These are phyloP conservation scores for Calocera viscosa DNA, from an alignment of 768 basidiomycete genomes.

Conservation along the genomic window DNA sequence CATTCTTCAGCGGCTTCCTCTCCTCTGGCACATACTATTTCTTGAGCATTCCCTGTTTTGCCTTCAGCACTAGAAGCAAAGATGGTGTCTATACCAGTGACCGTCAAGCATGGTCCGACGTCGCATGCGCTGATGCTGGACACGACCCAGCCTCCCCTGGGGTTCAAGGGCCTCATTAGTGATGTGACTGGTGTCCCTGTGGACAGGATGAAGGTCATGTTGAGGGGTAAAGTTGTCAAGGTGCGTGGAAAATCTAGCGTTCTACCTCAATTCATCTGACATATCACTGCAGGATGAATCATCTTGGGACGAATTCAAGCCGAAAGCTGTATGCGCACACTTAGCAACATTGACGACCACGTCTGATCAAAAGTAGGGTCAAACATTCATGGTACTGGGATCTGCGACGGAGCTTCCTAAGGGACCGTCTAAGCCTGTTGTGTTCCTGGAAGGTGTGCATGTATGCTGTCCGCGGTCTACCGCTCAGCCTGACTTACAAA, in stretches of 20 bases:
- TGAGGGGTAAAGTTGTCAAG: slow-evolving; percentile 85
- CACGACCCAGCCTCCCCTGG: slow-evolving; percentile 49
- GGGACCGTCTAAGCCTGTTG: slow-evolving; percentile 61
- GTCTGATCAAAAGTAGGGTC: slow-evolving; percentile 40
- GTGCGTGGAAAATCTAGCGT: slow-evolving; percentile 28
- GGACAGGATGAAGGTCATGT: slow-evolving; percentile 95
- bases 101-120: slow-evolving; percentile 86
- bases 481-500: slow-evolving; percentile 14
- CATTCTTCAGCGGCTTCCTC: no score
- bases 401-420: slow-evolving; percentile 85
- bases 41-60: not conserved
- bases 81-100: slow-evolving; percentile 34
- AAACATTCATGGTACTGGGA: slow-evolving; percentile 87
- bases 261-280: not conserved
- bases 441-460: slow-evolving; percentile 70
- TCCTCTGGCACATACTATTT: not conserved
- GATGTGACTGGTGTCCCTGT: slow-evolving; percentile 72
- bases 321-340: slow-evolving; percentile 54
- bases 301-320: slow-evolving; percentile 68
- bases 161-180: slow-evolving; percentile 76
- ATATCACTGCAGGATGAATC: slow-evolving; percentile 56
- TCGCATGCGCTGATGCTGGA: slow-evolving; percentile 58
- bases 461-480: not conserved
- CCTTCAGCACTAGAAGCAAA: not conserved
- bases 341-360: slow-evolving; percentile 2